phyloP scores from a whole-genome alignment of 257 asterid species.

The Knoxia roxburghii region DNA sequence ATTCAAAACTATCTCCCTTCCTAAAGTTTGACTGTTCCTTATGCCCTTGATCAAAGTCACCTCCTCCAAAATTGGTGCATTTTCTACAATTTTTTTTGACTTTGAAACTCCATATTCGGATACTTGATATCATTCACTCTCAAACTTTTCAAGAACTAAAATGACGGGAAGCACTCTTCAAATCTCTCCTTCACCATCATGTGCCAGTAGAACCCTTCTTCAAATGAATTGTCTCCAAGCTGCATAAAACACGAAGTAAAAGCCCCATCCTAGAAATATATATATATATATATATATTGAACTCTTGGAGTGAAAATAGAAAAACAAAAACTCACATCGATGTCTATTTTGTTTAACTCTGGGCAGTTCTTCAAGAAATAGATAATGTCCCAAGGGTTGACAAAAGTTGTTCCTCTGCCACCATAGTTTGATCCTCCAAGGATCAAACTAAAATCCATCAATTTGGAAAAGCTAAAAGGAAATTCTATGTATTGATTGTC shows the following conservation, averaged over 20 bases:
- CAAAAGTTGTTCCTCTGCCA: slow-evolving; percentile 13
- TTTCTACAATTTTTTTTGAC: slow-evolving; percentile 20
- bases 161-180: background rate
- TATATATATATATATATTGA: background rate
- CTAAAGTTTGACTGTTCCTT: no score
- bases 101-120: slow-evolving; percentile 14
- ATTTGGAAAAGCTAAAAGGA: slow-evolving; percentile 3
- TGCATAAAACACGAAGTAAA: no score
- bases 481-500: slow-evolving; percentile 8
- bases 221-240: no score
- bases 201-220: slow-evolving; percentile 15
- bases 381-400: slow-evolving; percentile 29
- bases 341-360: slow-evolving; percentile 13
- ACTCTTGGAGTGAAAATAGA: background rate
- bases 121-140: slow-evolving; percentile 24
- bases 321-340: slow-evolving; percentile 16
- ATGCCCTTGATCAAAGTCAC: no score
- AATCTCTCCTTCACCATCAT: slow-evolving; percentile 7
- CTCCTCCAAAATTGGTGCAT: no score
- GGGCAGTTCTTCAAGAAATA: slow-evolving; percentile 28
- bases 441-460: slow-evolving; percentile 25
- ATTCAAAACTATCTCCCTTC: no score
- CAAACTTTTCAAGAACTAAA: slow-evolving; percentile 16
- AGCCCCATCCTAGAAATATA: background rate
- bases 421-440: background rate